Conservation (phyloP, 108 stramenopile species). For the Skeletonema grethae region DNA sequence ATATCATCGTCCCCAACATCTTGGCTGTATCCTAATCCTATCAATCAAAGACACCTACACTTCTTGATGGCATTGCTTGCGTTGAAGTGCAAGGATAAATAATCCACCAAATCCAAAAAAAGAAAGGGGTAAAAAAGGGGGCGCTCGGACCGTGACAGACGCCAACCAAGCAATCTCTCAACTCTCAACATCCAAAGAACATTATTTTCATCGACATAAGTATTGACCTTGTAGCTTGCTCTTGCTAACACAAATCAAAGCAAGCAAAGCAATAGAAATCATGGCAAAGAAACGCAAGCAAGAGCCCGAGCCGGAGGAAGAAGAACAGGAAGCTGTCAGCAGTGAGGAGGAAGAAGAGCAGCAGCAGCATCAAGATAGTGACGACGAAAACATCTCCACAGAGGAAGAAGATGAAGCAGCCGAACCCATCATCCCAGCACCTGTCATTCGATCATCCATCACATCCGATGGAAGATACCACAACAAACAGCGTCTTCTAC, state of each 20-base stretch:
- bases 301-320: constrained; percentile 24
- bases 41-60: neutral
- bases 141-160: neutral
- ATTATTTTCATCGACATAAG: neutral
- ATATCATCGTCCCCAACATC: neutral
- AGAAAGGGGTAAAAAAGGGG: too few species aligned
- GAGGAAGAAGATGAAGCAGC: constrained; percentile 21
- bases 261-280: neutral
- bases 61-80: too few species aligned
- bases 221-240: neutral
- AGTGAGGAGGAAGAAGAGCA: constrained; percentile 28
- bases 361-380: neutral
- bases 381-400: constrained; percentile 14
- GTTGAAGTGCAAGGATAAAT: too few species aligned
- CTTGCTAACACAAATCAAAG: neutral
- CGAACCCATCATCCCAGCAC: constrained; percentile 7
- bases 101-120: too few species aligned
- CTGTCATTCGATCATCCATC: constrained; percentile 6
- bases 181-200: too few species aligned
- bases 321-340: constrained; percentile 19
- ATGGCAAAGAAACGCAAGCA: constrained; percentile 56
- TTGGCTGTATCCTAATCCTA: neutral
- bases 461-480: constrained; percentile 82
- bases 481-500: constrained; percentile 97
- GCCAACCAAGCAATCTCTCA: neutral